Conservation (phyloP, 257 asterid species). For the Lithospermum erythrorhizon region DNA sequence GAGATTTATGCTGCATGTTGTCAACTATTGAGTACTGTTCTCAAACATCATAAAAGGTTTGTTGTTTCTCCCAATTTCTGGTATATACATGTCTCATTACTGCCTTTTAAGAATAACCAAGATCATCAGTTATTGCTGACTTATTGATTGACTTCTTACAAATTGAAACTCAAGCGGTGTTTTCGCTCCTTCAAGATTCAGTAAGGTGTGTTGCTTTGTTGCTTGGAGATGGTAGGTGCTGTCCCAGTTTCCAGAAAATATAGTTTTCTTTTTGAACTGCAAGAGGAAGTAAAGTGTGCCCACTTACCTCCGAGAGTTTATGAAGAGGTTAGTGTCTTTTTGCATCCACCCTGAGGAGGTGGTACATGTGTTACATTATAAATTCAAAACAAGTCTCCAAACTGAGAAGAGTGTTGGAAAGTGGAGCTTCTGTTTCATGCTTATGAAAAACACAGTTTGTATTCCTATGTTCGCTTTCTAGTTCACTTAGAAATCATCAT, state of each 20-base stretch:
- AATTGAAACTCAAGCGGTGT: slow-evolving; percentile 57
- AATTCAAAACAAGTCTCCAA: no score
- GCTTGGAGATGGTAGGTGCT: slow-evolving; percentile 54
- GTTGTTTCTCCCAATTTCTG: slow-evolving; percentile 10
- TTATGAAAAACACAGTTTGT: no score
- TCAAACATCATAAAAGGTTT: slow-evolving; percentile 74
- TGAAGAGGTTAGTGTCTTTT: slow-evolving; percentile 63
- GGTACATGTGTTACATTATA: no score
- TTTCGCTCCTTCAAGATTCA: slow-evolving; percentile 66
- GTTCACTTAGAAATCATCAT: neutral
- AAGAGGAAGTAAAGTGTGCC: slow-evolving; percentile 77
- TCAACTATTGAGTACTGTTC: slow-evolving; percentile 54
- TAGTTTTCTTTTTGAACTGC: slow-evolving; percentile 48
- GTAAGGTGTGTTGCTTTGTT: slow-evolving; percentile 64
- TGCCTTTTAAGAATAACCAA: neutral
- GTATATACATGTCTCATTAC: neutral
- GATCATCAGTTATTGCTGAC: slow-evolving; percentile 4
- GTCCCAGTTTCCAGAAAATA: slow-evolving; percentile 22
- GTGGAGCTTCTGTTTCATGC: no score
- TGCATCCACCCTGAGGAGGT: neutral
- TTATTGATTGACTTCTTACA: slow-evolving; percentile 4
- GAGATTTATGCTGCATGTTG: slow-evolving; percentile 78
- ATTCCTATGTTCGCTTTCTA: neutral
- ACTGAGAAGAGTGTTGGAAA: no score
- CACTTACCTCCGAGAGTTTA: slow-evolving; percentile 70